Base-by-base conservation (phyloP, 192 early-diverging fungal species). In the Backusella sp. region DNA sequence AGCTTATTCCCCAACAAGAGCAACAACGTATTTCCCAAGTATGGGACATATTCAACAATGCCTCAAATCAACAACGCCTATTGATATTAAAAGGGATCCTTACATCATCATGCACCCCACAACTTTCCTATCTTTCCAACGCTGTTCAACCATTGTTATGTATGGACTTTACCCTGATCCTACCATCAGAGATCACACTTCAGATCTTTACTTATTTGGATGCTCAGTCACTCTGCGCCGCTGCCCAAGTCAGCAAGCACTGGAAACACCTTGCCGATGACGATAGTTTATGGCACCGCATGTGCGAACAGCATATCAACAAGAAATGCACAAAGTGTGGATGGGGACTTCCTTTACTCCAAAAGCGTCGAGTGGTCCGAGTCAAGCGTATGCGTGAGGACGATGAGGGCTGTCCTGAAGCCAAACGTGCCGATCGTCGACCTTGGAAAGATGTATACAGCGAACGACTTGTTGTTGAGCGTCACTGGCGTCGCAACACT, bases 241-340 rank as follows among this genome's bases (percentile, higher is more conserved):
- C 94, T 42, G 92, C 96, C 4, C 95, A 97, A 77, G 95, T 96
- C 7, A 92, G 86, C 69, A 89, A 86, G 19, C 76, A 80, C 6
- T 99, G 97, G 97, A 88, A 86, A n/a, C 72, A 74, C 4, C 75
- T 96, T 15, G 94, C 96, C 3, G 94, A 99, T 77, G 95, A 97
- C 77, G 96, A 99, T 79, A 85, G 92, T 3, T 85, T 99, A 34
- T 99, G 97, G 97, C 94, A 97, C 76, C 86, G 94, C 35, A 97
- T 99, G 95, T 99, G 97, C 78, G 92, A 92, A 49, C 96, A 98
- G 84, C 97, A 99, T 77, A 99, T 98, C 73, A 95, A 97, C 82
- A 94, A 94, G 72, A 95, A 96, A 73, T 99, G 97, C 77, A 87
- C 86, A 73, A 98, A 93, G 74, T 99, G 97, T 82, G 97, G 97